phyloP scores from a whole-genome alignment of 116 monocot genomes.

The Iris pallida region DNA sequence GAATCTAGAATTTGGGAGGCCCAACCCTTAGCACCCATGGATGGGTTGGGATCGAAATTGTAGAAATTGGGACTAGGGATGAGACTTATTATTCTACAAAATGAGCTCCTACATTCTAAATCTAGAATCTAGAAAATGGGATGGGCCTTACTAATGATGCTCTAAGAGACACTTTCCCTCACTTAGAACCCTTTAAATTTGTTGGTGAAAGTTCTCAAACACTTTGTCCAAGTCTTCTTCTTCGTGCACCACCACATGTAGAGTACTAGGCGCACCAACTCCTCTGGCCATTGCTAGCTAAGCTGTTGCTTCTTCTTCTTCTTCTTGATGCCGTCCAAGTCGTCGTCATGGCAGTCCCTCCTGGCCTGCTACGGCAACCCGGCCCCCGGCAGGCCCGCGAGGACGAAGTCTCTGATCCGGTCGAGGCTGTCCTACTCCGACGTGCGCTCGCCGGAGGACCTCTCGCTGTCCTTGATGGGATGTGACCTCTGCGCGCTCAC shows the following conservation, averaged over 20 bases:
- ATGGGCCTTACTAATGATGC: too few relatives aligned
- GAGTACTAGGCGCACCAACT: too few relatives aligned
- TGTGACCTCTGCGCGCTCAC: constrained; percentile 33
- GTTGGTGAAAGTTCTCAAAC: neutral
- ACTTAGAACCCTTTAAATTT: neutral
- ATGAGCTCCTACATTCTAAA: too few relatives aligned
- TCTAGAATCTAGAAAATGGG: too few relatives aligned
- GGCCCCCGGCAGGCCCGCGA: neutral
- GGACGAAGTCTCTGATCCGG: neutral
- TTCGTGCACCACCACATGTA: too few relatives aligned
- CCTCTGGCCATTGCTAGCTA: too few relatives aligned
- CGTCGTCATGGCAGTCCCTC: constrained; percentile 3
- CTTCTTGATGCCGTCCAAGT: neutral
- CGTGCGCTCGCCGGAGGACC: constrained; percentile 39
- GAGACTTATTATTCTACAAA: too few relatives aligned
- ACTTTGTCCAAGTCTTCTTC: neutral
- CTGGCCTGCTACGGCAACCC: constrained; percentile 3
- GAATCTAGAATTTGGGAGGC: too few relatives aligned
- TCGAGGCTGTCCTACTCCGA: constrained; percentile 32
- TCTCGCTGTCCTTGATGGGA: constrained; percentile 39
- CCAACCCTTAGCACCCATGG: too few relatives aligned
- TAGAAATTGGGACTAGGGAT: too few relatives aligned
- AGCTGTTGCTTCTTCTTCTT: neutral
- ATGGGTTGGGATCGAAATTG: too few relatives aligned
- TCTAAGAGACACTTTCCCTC: constrained; percentile 2